Base-by-base conservation (phyloP, 495 filamentous ascomycete species). In the Talaromyces thailandensis region DNA sequence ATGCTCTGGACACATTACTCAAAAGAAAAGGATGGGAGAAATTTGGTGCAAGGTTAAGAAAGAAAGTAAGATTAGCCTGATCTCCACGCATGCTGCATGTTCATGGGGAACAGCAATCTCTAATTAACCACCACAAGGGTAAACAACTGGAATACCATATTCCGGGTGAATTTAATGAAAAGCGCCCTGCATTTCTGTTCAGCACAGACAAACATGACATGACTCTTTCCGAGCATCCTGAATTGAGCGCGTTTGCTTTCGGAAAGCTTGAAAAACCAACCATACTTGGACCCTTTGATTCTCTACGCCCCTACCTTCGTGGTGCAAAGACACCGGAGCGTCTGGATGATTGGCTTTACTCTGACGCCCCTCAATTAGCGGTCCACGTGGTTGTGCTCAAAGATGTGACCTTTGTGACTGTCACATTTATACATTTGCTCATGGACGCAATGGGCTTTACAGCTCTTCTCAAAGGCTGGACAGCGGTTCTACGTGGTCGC, bases 341-440 rank as follows among this genome's bases (percentile, higher is more conserved):
- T 61, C 37, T 82, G 2, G 68, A 74, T 12, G 79, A 81, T 56
- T 78, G 74, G 57, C 24, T 79, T 21, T 69, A 71, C 56, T 60
- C 64, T 4, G 76, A 82, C 65, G 55, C 63, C 11, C 79, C 81
- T 12, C 77, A 74, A 59, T 64, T 82, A 18, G 71, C 71, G 14
- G 66, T 84, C 4, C 80, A 82, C 58, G 68, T 83, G 31, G 73
- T 76, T 7, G 73, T 73, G 0, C 82, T 84, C 59, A 66, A 67
- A 18, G 75, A 84, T 64, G 73, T 75, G 11, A 84, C 80, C 0
- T 64, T 82, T 29, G 70, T 83, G 28, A 70, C 71, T 12, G 61
- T 82, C 23, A 65, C 66, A 11, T 82, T 72, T 70, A 75, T 76
- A n/a, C 81, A 84, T 64, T 69, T 75, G 2, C 58, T 80, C 11